Base-by-base conservation (phyloP, 2,329 filamentous ascomycete genomes). In the Cladophialophora bantiana region DNA sequence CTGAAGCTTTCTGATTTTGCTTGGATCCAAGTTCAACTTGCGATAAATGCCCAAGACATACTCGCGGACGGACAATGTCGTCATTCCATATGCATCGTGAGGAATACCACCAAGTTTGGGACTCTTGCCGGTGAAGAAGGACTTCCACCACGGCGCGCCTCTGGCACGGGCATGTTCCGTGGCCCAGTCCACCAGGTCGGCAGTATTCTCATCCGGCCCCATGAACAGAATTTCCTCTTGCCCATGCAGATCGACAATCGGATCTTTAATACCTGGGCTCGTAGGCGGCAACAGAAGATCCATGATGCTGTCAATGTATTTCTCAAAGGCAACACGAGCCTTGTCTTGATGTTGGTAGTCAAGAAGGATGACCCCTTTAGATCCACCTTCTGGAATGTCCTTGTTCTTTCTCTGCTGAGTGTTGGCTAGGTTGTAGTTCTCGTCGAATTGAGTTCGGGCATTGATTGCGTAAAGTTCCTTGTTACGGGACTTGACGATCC, bases 401-500 rank as follows among this genome's bases (percentile, higher is more conserved):
- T 99, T 99, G 86, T 99, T 99, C 87, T 99, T 99, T 77, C 95
- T 92, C 82, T 99, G 95, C 81, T 99, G 95, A 0, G 95, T 99
- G 81, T 96, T 98, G 71, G 95, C 94, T 68, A 99, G 87, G 70
- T 95, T 96, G 81, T 99, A 99, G 82, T 99, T 99, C 83, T 99
- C 95, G 74, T 99, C 95, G 75, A 99, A 99, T 70, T 99, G 86
- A 65, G 93, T 97, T 67, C 95, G 90, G 42, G 94, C 94, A 77
- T 99, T 99, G 84, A 98, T 98, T 68, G 90, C 87, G 77, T 97
- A 99, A 2, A 94, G 92, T 79, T 99, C 95, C 79, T 93, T 92
- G 81, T 94, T 97, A 74, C 95, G 89, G 65, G 94, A 98, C 85
- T 98, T 98, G 80, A 99, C 95, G 70, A 99, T 99, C 72, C 95